These are phyloP conservation scores for Scenedesmus sp. DNA, from an alignment of 163 green algal genomes.

Conservation along the genomic window DNA sequence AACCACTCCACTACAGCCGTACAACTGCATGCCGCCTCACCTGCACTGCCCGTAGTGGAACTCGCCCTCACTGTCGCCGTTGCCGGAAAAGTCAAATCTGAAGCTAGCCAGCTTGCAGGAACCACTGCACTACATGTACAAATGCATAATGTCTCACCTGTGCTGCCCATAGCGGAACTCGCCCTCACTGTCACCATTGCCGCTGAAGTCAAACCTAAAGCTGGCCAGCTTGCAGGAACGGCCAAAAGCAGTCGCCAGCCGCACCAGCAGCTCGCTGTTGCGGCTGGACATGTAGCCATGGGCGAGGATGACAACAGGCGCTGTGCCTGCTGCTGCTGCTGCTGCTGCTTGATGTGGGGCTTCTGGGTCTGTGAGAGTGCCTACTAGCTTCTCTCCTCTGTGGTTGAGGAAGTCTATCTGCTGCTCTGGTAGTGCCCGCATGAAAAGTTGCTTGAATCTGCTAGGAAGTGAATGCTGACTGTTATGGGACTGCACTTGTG, in stretches of 20 bases:
- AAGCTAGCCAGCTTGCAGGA: slow-evolving; percentile 25
- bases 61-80: slow-evolving; percentile 22
- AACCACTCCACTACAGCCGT: not conserved
- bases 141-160: not conserved
- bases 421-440: not conserved
- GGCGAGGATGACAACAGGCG: slow-evolving; percentile 41
- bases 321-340: not conserved
- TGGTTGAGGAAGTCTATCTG: slow-evolving; percentile 35
- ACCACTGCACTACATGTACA: no score
- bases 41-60: slow-evolving; percentile 51
- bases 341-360: not conserved
- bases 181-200: slow-evolving; percentile 36
- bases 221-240: slow-evolving; percentile 14
- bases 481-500: not conserved
- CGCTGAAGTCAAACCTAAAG: slow-evolving; percentile 53
- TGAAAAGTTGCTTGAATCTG: not conserved
- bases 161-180: slow-evolving; percentile 45
- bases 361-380: slow-evolving; percentile 27
- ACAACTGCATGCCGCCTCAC: not conserved
- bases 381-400: slow-evolving; percentile 11
- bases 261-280: slow-evolving; percentile 50
- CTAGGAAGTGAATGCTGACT: not conserved
- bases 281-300: slow-evolving; percentile 49
- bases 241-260: slow-evolving; percentile 33
- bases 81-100: slow-evolving; percentile 51